phyloP scores from a whole-genome alignment of 208 protist genomes.

The Leptomonas pyrrhocoris region DNA sequence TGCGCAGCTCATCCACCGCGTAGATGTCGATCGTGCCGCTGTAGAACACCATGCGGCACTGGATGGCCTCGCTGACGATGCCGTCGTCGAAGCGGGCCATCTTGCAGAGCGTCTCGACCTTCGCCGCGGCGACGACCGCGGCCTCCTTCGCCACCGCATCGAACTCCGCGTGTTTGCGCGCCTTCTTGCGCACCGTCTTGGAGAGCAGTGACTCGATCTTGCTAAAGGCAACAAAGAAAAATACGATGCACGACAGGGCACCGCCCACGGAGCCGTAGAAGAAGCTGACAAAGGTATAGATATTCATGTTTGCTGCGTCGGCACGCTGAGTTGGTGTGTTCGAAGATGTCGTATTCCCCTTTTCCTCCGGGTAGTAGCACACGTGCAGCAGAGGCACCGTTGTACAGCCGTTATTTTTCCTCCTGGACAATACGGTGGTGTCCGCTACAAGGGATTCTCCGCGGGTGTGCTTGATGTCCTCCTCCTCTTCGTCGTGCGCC shows the following conservation, averaged over 20 bases:
- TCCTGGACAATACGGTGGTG: no score
- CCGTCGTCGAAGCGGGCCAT: slow-evolving; percentile 73
- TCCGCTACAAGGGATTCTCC: no score
- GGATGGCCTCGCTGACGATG: slow-evolving; percentile 63
- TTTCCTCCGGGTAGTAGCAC: no score
- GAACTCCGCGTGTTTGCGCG: slow-evolving; percentile 44
- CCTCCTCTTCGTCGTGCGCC: no score
- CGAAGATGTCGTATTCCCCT: no score
- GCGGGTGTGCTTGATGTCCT: no score
- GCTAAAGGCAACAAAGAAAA: slow-evolving; percentile 57
- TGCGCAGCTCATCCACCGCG: slow-evolving; percentile 47
- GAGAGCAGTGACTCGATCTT: slow-evolving; percentile 38
- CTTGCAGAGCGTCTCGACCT: slow-evolving; percentile 73
- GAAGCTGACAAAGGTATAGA: slow-evolving; percentile 37
- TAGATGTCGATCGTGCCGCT: slow-evolving; percentile 75
- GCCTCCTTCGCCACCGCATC: slow-evolving; percentile 46
- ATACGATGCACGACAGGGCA: slow-evolving; percentile 40
- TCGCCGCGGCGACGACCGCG: slow-evolving; percentile 41
- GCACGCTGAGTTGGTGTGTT: no score
- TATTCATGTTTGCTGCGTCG: background rate
- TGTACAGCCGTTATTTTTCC: no score
- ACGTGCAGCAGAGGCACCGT: no score
- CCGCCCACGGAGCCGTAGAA: slow-evolving; percentile 60
- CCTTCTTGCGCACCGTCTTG: slow-evolving; percentile 46
- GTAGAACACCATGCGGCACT: slow-evolving; percentile 71